These are phyloP conservation scores for Dioszegia aurantiaca DNA, from an alignment of 768 basidiomycete species.

Conservation along the genomic window DNA sequence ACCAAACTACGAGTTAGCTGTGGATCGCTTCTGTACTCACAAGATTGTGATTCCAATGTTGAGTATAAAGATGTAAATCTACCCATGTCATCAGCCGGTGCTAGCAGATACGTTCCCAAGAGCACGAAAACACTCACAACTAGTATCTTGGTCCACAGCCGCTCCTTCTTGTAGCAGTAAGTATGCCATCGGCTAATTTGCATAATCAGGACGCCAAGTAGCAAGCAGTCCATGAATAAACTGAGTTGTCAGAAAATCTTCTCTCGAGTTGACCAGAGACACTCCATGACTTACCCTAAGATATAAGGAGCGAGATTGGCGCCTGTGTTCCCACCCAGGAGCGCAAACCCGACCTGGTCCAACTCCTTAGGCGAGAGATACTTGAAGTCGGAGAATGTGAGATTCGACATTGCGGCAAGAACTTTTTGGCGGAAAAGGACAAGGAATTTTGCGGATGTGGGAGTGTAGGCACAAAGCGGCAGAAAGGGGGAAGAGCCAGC, in stretches of 20 bases:
- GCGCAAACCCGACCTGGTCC: not conserved
- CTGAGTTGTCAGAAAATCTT: too few relatives aligned
- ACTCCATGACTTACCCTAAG: constrained; percentile 8
- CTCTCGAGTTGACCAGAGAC: too few relatives aligned
- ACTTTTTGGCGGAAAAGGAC: not conserved
- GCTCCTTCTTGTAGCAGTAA: not conserved
- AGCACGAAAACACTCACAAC: not conserved
- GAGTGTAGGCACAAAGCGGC: not conserved
- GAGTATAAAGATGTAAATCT: constrained; percentile 11
- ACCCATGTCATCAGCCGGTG: not conserved
- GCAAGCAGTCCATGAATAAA: constrained; percentile 8
- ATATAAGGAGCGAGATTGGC: constrained; percentile 5
- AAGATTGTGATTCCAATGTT: constrained; percentile 11
- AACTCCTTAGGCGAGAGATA: not conserved
- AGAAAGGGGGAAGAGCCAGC: not conserved
- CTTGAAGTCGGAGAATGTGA: not conserved
- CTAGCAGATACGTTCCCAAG: too few relatives aligned
- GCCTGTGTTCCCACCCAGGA: not conserved
- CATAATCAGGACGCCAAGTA: constrained; percentile 9
- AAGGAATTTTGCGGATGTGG: not conserved
- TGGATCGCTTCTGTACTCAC: not conserved
- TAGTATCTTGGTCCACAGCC: not conserved
- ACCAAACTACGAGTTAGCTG: constrained; percentile 4
- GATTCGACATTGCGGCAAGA: constrained; percentile 1
- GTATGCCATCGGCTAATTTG: constrained; percentile 1